Evolutionary conservation across 257 asterid genomes (phyloP).

Genomic region (Nyctanthes arbortristis): DNA sequence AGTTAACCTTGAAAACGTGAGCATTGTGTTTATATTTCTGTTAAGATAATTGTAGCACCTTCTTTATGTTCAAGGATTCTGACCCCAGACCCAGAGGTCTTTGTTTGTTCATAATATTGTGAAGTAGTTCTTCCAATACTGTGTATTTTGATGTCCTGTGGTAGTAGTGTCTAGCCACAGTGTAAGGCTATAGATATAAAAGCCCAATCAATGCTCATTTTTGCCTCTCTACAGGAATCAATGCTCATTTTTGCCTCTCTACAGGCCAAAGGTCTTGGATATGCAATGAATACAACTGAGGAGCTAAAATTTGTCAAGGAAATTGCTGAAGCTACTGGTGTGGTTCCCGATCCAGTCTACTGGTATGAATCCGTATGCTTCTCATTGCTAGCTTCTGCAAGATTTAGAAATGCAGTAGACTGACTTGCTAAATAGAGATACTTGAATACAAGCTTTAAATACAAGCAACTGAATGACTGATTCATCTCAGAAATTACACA

Average conservation of each 20-base stretch:
- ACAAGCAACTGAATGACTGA: too few species aligned
- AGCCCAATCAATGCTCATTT: conserved; percentile 8
- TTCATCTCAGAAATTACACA: too few species aligned
- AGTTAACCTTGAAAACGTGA: conserved; percentile 69
- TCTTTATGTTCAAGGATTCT: conserved; percentile 1
- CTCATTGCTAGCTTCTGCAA: background rate
- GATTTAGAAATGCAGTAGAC: background rate
- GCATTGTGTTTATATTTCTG: conserved; percentile 30
- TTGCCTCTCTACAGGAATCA: conserved; percentile 54
- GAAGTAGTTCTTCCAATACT: background rate
- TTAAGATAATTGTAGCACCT: background rate
- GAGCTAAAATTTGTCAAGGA: conserved; percentile 83
- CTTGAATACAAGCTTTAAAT: background rate
- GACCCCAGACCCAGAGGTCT: background rate
- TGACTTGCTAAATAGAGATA: background rate
- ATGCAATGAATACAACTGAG: conserved; percentile 82
- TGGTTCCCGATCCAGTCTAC: conserved; percentile 93
- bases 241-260: conserved; percentile 21
- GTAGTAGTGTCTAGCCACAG: background rate
- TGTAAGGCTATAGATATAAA: background rate
- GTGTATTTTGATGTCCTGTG: background rate
- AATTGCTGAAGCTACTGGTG: conserved; percentile 84
- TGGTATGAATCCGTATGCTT: conserved; percentile 48
- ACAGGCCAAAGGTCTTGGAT: conserved; percentile 98
- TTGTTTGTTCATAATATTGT: conserved; percentile 2